phyloP scores from a whole-genome alignment of 202 grass and related monocot species.

The Bolboschoenoplectus hybrid region DNA sequence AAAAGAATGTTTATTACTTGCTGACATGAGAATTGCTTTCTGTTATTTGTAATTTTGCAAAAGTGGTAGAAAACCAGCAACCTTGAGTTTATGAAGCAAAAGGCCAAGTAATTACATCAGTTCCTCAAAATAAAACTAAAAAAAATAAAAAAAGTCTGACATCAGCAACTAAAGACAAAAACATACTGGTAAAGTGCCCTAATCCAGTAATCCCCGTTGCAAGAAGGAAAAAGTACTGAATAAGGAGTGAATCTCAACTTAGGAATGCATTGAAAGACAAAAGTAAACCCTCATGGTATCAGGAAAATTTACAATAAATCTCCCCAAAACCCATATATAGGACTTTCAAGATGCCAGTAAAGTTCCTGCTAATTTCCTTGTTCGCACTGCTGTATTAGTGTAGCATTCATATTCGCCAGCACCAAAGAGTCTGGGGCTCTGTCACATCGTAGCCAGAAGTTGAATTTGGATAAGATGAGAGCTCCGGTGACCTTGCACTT shows the following conservation, averaged over 20 bases:
- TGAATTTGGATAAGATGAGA: neutral
- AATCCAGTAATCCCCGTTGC: neutral
- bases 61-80: neutral
- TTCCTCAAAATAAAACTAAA: neutral
- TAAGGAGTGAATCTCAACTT: neutral
- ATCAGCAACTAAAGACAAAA: constrained; percentile 2
- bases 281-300: neutral
- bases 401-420: neutral
- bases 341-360: neutral
- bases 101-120: neutral
- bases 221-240: neutral
- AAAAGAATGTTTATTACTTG: neutral
- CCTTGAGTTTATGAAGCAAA: neutral
- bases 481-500: neutral
- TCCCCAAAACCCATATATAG: neutral
- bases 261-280: neutral
- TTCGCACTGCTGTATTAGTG: neutral
- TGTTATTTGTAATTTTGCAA: neutral
- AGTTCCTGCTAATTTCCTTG: neutral
- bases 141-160: neutral
- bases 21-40: neutral
- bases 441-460: neutral
- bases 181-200: neutral
- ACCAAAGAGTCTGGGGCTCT: neutral
- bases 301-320: neutral